Base-by-base conservation (phyloP, 2,329 filamentous ascomycete species). In the Seiridium unicorne region DNA sequence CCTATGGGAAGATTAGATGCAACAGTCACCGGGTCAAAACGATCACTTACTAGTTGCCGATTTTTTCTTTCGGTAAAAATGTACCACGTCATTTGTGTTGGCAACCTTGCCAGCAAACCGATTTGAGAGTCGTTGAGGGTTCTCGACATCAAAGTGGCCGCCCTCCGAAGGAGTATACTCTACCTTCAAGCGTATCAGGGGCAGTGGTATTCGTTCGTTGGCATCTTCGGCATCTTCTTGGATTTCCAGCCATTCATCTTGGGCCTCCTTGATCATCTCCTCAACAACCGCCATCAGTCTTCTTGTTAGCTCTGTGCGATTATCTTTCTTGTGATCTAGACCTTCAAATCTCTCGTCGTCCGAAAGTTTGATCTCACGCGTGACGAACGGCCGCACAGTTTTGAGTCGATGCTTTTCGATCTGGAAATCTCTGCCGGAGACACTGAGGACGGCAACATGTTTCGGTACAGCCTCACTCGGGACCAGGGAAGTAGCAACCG, bases 61-160 rank as follows among this genome's bases (percentile, higher is more conserved):
- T n/a, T 85, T 84, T 76, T 97, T 98, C 76, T 94, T 97, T 59
- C 92, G 87, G 74, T 97, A 89, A 72, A 96, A 98, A 69, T 94
- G 90, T 0, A 99, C 88, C 0, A 99, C 92, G 68, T 99, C 95
- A 66, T 93, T 96, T 8, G 89, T 88, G 70, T 99, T 99, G 61
- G 95, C 95, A 1, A 99, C 94, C 69, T 87, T 91, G n/a, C 88
- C 90, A 1, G 90, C 84, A 67, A 98, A 99, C 3, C 93, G 86
- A 72, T 96, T 96, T 0, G 94, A 98, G 70, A 98, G 97, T 7
- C 95, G 88, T 72, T 98, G 95, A 0, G 95, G 93, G 62, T 99
- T 99, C 73, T 98, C 95, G 64, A 90, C 89, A 66, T 98, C 91
- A 69, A 92, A 99, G 42, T 87, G 86, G 11, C 92, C 91, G 3